phyloP scores from a whole-genome alignment of 305 asterid species.

The Plantago lanceolata region DNA sequence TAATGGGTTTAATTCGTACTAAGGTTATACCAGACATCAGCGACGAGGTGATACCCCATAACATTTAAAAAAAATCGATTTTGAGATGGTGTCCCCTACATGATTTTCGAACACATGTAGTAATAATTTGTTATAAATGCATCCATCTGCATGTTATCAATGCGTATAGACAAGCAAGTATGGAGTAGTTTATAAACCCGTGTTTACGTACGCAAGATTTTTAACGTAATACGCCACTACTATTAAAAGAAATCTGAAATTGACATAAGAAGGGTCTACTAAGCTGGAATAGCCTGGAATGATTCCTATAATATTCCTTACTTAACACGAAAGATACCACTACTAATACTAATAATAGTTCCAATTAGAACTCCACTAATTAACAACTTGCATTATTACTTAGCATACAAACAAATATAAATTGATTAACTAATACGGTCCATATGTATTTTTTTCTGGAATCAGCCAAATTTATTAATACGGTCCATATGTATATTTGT shows the following conservation, averaged over 20 bases:
- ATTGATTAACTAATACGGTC: neutral
- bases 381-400: neutral
- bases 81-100: too few relatives aligned
- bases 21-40: too few relatives aligned
- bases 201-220: neutral
- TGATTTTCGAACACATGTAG: too few relatives aligned
- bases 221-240: neutral
- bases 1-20: too few relatives aligned
- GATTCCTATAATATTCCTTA: neutral
- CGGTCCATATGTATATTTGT: too few relatives aligned
- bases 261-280: neutral
- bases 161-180: neutral
- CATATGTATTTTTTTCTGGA: too few relatives aligned
- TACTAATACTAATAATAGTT: neutral
- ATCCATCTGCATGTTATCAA: neutral
- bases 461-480: constrained; percentile 2
- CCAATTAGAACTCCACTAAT: too few relatives aligned
- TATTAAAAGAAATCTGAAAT: neutral
- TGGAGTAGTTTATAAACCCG: neutral
- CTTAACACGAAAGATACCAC: neutral
- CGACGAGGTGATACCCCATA: too few relatives aligned
- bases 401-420: neutral
- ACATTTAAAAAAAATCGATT: too few relatives aligned
- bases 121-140: neutral
- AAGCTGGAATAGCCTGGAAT: neutral